Conservation (phyloP, 2,329 filamentous ascomycete species). For the Westerdykella aurantiaca region DNA sequence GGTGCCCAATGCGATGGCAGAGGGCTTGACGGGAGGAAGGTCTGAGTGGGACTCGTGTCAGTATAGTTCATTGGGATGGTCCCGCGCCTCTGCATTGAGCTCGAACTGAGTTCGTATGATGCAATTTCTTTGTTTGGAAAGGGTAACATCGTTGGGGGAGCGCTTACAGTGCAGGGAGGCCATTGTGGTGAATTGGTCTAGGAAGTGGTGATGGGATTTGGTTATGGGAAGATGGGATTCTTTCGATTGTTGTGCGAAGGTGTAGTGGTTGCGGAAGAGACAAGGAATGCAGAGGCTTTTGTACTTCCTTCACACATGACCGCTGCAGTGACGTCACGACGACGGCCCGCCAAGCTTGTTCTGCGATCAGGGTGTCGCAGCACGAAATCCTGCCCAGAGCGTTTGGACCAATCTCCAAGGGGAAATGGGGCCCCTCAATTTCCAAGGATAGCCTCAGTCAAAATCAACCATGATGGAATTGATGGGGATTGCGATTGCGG, state of each 20-base stretch:
- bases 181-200: constrained; percentile 42
- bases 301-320: constrained; percentile 28
- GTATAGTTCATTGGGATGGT: constrained; percentile 2
- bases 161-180: constrained; percentile 55
- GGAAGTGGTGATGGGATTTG: constrained; percentile 10
- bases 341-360: constrained; percentile 10
- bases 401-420: neutral
- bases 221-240: constrained; percentile 8
- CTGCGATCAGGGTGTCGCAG: neutral
- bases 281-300: constrained; percentile 30
- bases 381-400: constrained; percentile 6
- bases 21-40: constrained; percentile 87
- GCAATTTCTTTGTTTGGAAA: neutral
- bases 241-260: constrained; percentile 9
- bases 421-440: neutral
- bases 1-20: constrained; percentile 92
- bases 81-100: neutral
- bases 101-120: neutral
- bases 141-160: neutral
- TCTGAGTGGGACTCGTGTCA: constrained; percentile 41
- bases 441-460: neutral
- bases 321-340: constrained; percentile 25
- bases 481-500: neutral
- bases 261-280: constrained; percentile 4
- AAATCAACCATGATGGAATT: constrained; percentile 7